Base-by-base conservation (phyloP, 306 rosid species). In the Arachis hypogaea region DNA sequence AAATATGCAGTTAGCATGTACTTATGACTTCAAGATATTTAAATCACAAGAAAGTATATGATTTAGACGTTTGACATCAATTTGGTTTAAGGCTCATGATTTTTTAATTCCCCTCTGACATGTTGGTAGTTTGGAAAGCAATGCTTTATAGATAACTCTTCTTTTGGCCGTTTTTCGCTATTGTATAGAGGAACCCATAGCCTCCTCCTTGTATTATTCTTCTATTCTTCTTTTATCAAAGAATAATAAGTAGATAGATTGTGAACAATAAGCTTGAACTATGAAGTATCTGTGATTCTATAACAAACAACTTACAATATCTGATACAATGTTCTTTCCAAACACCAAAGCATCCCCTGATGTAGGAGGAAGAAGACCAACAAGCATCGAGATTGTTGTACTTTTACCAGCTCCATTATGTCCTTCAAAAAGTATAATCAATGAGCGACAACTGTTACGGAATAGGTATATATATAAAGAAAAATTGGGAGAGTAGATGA, bases 361-460 rank as follows among this genome's bases (percentile, higher is more conserved):
- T 81, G 96, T 86, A 68, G 98, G 98, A 72, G 84, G 85, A 91
- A 88, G 80, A 75, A 91, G 96, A 69, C 98, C 98, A 73, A 93
- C 98, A 69, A 93, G 97, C 97, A 93, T 93, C 47, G 98, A 89
- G 75, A 93, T 91, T 43, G 98, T 89, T 9, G 98, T 93, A 81
- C 97, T 91, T 84, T 93, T 93, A 40, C 98, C 98, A 85, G 98
- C 98, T 68, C 97, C 97, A 74, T 89, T 93, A 79, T 93, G 98
- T 75, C 98, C 98, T 93, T 81, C 61, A 83, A 75, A 81, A 72
- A 65, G 63, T 47, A 74, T 11, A 82, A 80, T 69, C 47, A 46
- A 49, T 62, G 47, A 63, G 73, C 30, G 70, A 75, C 3, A 11
- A 66, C 33, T 2, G 59, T 55, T 45, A 41, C 9, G 41, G 4